Percentiles rank a stretch among this genome's conserved stretches.
Evolutionary conservation across 2,329 filamentous ascomycete genomes (phyloP).

Genomic region (Paracorniculantispora psalliotae): DNA sequence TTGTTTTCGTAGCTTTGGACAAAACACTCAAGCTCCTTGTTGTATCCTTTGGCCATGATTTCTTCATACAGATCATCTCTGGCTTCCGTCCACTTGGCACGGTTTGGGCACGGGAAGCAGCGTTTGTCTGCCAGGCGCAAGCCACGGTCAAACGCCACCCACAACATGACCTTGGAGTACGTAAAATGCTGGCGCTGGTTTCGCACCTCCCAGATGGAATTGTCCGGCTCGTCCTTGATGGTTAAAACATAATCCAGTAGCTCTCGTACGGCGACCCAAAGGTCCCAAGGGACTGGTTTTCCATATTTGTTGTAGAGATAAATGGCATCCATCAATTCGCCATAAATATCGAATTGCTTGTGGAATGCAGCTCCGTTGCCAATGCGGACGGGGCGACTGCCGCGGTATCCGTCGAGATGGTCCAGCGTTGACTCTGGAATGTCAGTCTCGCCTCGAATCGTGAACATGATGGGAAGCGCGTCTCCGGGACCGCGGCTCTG

Average conservation of each 20-base stretch:
- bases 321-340: slow-evolving; percentile 71
- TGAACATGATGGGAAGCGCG: slow-evolving; percentile 75
- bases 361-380: slow-evolving; percentile 75
- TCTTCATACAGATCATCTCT: slow-evolving; percentile 68
- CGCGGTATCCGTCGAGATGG: slow-evolving; percentile 68
- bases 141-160: slow-evolving; percentile 74
- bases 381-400: slow-evolving; percentile 67
- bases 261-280: slow-evolving; percentile 66
- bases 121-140: slow-evolving; percentile 70
- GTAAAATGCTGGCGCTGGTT: slow-evolving; percentile 72
- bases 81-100: slow-evolving; percentile 59
- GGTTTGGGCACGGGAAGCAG: slow-evolving; percentile 68
- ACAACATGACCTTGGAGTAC: slow-evolving; percentile 80
- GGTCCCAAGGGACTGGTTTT: slow-evolving; percentile 70
- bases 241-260: slow-evolving; percentile 66
- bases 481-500: slow-evolving; percentile 55
- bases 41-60: slow-evolving; percentile 74
- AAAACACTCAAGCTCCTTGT: slow-evolving; percentile 63
- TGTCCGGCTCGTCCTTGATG: slow-evolving; percentile 63
- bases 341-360: slow-evolving; percentile 74
- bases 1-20: slow-evolving; percentile 71
- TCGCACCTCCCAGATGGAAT: slow-evolving; percentile 81
- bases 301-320: slow-evolving; percentile 78
- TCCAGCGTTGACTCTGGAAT: slow-evolving; percentile 65
- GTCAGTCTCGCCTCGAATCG: slow-evolving; percentile 68